Base-by-base conservation (phyloP, 495 filamentous ascomycete species). In the Amphirosellinia nigrospora region DNA sequence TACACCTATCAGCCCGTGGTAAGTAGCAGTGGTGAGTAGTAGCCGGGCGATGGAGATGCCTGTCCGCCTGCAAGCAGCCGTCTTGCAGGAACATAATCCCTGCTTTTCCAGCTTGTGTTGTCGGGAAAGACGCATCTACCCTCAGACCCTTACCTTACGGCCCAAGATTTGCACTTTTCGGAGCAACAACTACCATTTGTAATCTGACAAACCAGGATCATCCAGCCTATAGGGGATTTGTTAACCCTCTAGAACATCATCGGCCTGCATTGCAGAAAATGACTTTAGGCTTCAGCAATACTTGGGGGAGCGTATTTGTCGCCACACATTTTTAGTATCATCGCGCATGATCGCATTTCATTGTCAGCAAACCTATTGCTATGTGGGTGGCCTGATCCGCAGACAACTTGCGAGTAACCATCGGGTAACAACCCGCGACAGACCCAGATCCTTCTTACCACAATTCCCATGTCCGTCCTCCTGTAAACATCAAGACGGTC, bases 51-150 rank as follows among this genome's bases (percentile, higher is more conserved):
- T 64, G 59, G 60, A 64, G 38, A 56, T 46, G 60, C 64, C 23
- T 26, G 64, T 53, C 63, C 19, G 32, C 10, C 66, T 69, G 66
- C 59, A 70, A 46, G 59, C 21, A 58, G 52, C 59, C 68, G 50
- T 58, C 36, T 56, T 70, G 59, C 68, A 70, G 59, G 39, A 45
- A 58, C 34, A 36, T 52, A 11, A 64, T 70, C 68, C 68, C 68
- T 63, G 68, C 30, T 69, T 23, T 32, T 53, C 38, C 58, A 39
- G 30, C 59, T 43, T 55, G 26, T 64, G 23, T 64, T 41, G 68
- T 64, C 68, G 60, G 68, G 36, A 70, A 63, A 64, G 68, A 60
- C 68, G 58, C 59, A 55, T 63, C 60, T 70, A 64, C 60, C 45
- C 60, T 70, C 32, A 56, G 34, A 63, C 15, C 21, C 55, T 62